Base-by-base conservation (phyloP, 257 asterid species). In the Rauvolfia tetraphylla region DNA sequence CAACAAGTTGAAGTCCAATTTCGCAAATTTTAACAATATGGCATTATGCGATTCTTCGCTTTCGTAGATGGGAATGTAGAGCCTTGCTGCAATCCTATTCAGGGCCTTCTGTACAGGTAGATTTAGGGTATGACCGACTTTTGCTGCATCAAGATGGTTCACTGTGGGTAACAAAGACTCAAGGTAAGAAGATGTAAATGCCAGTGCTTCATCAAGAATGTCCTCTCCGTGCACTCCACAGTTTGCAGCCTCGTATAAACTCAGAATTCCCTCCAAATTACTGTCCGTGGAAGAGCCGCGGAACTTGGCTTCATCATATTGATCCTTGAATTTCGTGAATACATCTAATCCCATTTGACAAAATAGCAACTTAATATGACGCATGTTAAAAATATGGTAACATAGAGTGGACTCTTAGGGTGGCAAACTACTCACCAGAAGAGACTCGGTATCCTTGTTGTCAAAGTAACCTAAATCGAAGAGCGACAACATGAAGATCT, bases 71-170 rank as follows among this genome's bases (percentile, higher is more conserved):
- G 79, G 44, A 11, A 84, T 75, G 72, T 72, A 84, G 5, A 67
- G 72, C 20, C 18, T 78, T 6, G 85, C 82, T 17, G 65, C 79
- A 1, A 78, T 10, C 74, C 88, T 82, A 0, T 73, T 75, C 76
- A 79, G 39, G 48, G 77, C 65, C 78, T 76, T 82, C 7, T 31
- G 79, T n/a, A 87, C 72, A 8, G 91, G 89, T n/a, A 12, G 17
- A 0, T 68, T 29, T 12, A 83, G 23, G 20, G 86, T 85, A 17
- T 85, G 79, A 0, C 4, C 29, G 10, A 85, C 72, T 67, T 77
- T 66, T 38, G 48, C 14, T 1, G 77, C 67, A 1, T 69, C 51
- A 5, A 25, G 34, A 34, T 13, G 14, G 41, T 36, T 69, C 31
- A 51, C 41, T 18, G 49, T 31, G 49, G 38, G 51, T 11, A 72